These are phyloP conservation scores for Macrocybe gigantea DNA, from an alignment of 768 basidiomycete genomes.

Conservation along the genomic window DNA sequence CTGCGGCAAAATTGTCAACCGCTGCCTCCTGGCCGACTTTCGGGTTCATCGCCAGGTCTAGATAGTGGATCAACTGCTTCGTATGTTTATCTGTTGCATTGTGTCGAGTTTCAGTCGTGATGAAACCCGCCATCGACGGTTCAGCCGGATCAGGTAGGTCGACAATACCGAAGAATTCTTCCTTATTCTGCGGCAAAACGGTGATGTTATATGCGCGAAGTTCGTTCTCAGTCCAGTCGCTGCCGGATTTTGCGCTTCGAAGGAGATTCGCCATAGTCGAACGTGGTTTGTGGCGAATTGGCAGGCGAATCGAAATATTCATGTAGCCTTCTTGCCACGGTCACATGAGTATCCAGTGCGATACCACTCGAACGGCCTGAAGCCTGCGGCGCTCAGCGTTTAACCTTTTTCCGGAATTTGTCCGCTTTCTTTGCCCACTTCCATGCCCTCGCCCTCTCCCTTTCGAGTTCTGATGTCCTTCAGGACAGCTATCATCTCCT, in stretches of 20 bases:
- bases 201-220: constrained; percentile 3
- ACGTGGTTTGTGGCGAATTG: too few species aligned
- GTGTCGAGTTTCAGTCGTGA: neutral
- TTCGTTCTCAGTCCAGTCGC: constrained; percentile 6
- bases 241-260: constrained; percentile 5
- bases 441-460: too few species aligned
- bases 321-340: too few species aligned
- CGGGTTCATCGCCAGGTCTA: constrained; percentile 20
- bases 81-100: too few species aligned
- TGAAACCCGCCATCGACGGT: neutral
- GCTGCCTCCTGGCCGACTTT: constrained; percentile 13
- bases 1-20: constrained; percentile 23
- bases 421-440: too few species aligned
- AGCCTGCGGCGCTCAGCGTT: too few species aligned
- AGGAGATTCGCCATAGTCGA: constrained; percentile 1
- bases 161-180: neutral
- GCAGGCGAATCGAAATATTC: too few species aligned
- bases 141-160: neutral
- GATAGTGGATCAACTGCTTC: constrained; percentile 10
- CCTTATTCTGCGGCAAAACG: neutral
- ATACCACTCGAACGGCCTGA: too few species aligned
- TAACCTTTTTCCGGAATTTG: too few species aligned
- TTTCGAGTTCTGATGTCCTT: too few species aligned
- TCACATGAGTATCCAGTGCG: too few species aligned
- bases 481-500: too few species aligned